Evolutionary conservation across 2,329 filamentous ascomycete genomes (phyloP).

Genomic region (Pseudocercospora cruenta): DNA sequence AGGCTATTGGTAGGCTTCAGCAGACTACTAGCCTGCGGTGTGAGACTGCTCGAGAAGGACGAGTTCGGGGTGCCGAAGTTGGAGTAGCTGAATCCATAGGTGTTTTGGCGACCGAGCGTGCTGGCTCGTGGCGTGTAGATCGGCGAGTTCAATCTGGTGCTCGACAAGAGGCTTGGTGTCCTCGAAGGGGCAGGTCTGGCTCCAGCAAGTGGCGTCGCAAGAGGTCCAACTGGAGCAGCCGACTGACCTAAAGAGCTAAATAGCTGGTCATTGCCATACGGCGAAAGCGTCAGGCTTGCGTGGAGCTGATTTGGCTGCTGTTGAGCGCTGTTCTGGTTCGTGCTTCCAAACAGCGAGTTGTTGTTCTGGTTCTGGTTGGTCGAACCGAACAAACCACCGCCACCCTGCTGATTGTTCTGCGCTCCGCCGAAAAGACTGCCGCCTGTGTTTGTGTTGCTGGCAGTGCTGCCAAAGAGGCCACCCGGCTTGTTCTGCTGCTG

Average conservation of each 20-base stretch:
- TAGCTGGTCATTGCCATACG: slow-evolving; percentile 85
- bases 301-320: slow-evolving; percentile 61
- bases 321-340: slow-evolving; percentile 39
- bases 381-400: slow-evolving; percentile 46
- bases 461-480: slow-evolving; percentile 48
- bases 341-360: slow-evolving; percentile 58
- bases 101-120: slow-evolving; percentile 43
- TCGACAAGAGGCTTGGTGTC: slow-evolving; percentile 36
- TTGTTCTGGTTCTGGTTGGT: slow-evolving; percentile 47
- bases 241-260: slow-evolving; percentile 74
- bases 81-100: slow-evolving; percentile 87
- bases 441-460: slow-evolving; percentile 37
- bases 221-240: slow-evolving; percentile 76
- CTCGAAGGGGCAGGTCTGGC: slow-evolving; percentile 47
- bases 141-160: slow-evolving; percentile 64
- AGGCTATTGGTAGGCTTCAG: slow-evolving; percentile 64
- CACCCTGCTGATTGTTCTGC: slow-evolving; percentile 45
- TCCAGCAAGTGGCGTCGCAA: slow-evolving; percentile 84
- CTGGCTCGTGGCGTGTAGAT: slow-evolving; percentile 69
- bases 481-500: slow-evolving; percentile 46
- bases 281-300: slow-evolving; percentile 72
- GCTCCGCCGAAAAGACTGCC: slow-evolving; percentile 40
- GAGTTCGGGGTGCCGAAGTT: slow-evolving; percentile 78
- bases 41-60: slow-evolving; percentile 59
- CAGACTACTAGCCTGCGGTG: slow-evolving; percentile 68